These are phyloP conservation scores for Ambrosia artemisiifolia DNA, from an alignment of 129 eudicot genomes.

Conservation along the genomic window DNA sequence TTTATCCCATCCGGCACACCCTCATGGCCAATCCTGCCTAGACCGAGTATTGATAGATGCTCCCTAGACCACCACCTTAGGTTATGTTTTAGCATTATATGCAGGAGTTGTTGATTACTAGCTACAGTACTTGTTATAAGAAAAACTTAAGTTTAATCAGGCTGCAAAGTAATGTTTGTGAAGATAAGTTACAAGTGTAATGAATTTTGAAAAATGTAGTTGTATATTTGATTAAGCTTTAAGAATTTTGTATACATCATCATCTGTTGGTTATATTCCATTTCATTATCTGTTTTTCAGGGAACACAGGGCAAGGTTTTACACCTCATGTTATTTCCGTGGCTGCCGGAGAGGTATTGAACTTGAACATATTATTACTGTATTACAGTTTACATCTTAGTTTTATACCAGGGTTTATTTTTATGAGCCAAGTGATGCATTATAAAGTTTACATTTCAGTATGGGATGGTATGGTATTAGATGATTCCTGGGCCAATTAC, in stretches of 20 bases:
- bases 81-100: not conserved
- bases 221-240: not conserved
- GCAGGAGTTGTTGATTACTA: not conserved
- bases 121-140: not conserved
- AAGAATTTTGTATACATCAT: not conserved
- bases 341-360: slow-evolving; percentile 72
- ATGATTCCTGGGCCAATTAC: too few relatives aligned
- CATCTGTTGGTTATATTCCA: slow-evolving; percentile 2
- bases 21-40: too few relatives aligned
- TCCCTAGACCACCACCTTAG: not conserved
- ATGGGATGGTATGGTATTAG: too few relatives aligned
- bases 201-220: not conserved
- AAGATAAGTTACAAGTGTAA: not conserved
- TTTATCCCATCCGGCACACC: too few relatives aligned
- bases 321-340: slow-evolving; percentile 62
- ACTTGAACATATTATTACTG: not conserved
- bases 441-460: too few relatives aligned
- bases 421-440: not conserved
- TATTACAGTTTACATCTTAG: not conserved
- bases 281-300: slow-evolving; percentile 36
- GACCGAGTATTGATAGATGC: too few relatives aligned
- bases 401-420: not conserved
- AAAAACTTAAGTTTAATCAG: not conserved
- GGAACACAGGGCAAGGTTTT: slow-evolving; percentile 60
- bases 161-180: not conserved